Base-by-base conservation (phyloP, 2,329 filamentous ascomycete species). In the Penicillium sp. region DNA sequence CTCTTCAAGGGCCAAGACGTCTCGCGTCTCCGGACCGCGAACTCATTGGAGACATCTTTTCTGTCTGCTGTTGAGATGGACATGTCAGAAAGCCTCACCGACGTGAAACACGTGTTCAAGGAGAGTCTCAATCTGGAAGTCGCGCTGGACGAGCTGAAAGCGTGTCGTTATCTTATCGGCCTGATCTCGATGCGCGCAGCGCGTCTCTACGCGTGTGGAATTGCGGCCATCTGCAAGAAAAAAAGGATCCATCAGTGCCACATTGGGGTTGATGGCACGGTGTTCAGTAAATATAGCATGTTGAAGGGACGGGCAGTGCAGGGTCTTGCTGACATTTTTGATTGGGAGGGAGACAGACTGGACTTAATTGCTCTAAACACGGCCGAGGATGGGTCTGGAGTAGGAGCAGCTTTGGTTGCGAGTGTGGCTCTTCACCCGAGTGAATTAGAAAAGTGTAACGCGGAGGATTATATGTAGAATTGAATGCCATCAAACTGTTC, bases 211-310 rank as follows among this genome's bases (percentile, higher is more conserved):
- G 88, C 92, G 18, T 97, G 93, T 69, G 94, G 93, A 72, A 90
- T 97, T 56, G 91, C 93, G n/a, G 94, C 92, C 55, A 95, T 97
- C 69, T 90, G 89, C 82, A 95, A 88, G 80, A 97, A 97, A 85
- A 96, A 96, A 82, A 82, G 83, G 60, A 90, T 91, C 74, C 77
- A 87, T 67, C 82, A 83, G 31, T 95, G 90, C 77, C 92, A 96
- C 74, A 92, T 97, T 31, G 93, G 93, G 63, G 93, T 94, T 50
- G 93, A 97, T 71, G 94, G 94, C 20, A 94, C 90, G 11, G 92
- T 97, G 44, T 97, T 97, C 79, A 96, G 95, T 83, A 96, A 61
- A 35, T 62, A 66, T 50, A 53, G 54, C n/a, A 58, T 57, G 34
- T 54, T 65, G 42, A 60, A 65, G 43, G 46, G 50, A 22, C 58